Conservation (phyloP, 23 red algal species). For the Gracilaria domingensis region DNA sequence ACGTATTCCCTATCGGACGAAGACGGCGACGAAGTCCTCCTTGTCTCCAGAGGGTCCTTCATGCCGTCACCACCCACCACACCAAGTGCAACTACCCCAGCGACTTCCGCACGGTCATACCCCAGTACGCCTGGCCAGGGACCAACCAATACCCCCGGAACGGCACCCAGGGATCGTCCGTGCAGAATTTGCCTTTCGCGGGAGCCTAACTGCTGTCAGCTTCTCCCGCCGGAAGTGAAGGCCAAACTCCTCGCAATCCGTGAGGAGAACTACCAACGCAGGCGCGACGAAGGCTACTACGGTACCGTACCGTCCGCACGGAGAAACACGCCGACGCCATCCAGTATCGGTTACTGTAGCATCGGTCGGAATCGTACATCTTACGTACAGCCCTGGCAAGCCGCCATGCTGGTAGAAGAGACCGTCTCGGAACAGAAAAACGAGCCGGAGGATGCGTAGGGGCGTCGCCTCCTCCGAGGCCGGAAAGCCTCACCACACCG, state of each 20-base stretch:
- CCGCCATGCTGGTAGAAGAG: background rate
- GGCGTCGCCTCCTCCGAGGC: background rate
- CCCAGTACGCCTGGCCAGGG: background rate
- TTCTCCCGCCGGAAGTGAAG: background rate
- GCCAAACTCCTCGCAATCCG: background rate
- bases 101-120: background rate
- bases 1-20: background rate
- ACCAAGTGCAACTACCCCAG: background rate
- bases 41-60: background rate
- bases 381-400: background rate
- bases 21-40: background rate
- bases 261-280: background rate
- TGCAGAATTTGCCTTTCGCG: background rate
- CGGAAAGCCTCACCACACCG: background rate
- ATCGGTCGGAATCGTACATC: background rate
- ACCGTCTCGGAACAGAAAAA: background rate
- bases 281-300: background rate
- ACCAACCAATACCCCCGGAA: background rate
- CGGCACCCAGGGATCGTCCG: background rate
- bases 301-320: background rate
- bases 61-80: background rate
- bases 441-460: background rate
- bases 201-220: background rate
- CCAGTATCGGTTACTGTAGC: background rate
- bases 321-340: background rate